A percentile compares a stretch with the other conserved stretches of the same genome.
phyloP scores from a whole-genome alignment of 495 filamentous ascomycete species.

The Aspergillus diversus region DNA sequence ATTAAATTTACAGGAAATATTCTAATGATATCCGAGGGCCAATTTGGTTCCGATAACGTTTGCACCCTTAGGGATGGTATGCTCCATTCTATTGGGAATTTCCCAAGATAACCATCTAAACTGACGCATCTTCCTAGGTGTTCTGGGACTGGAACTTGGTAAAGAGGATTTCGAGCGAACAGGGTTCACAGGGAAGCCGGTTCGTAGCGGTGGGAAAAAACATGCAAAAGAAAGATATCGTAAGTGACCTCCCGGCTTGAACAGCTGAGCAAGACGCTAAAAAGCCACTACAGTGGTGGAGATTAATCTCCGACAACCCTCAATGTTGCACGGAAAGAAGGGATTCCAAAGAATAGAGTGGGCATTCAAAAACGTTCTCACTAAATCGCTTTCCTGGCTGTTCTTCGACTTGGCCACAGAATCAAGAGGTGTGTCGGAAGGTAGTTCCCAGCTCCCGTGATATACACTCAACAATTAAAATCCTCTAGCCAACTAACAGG shows the following conservation, averaged over 20 bases:
- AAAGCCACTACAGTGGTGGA: constrained; percentile 64
- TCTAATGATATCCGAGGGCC: constrained; percentile 89
- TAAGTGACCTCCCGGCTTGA: constrained; percentile 27
- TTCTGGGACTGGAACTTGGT: constrained; percentile 76
- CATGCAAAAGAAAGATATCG: constrained; percentile 63
- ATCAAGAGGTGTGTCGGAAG: constrained; percentile 28
- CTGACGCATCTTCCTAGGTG: constrained; percentile 48
- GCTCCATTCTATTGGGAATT: constrained; percentile 16
- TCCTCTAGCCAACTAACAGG: constrained; percentile 6
- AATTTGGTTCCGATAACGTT: constrained; percentile 75
- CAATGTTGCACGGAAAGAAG: constrained; percentile 90
- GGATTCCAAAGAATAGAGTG: constrained; percentile 84
- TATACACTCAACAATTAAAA: not conserved
- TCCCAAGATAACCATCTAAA: not conserved
- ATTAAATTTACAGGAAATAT: constrained; percentile 65
- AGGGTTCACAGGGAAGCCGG: constrained; percentile 77
- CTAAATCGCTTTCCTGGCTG: constrained; percentile 73
- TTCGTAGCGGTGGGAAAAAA: constrained; percentile 60
- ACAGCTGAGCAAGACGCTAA: not conserved
- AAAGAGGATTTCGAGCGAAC: constrained; percentile 85
- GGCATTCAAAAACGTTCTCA: constrained; percentile 82
- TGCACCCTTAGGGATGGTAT: constrained; percentile 74
- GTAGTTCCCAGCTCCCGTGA: constrained; percentile 22
- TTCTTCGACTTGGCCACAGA: constrained; percentile 65
- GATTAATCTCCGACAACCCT: constrained; percentile 74